A percentile compares a stretch with the other conserved stretches of the same genome.
Evolutionary conservation across 345 rosid species (phyloP).

Genomic region (Boechera stricta): DNA sequence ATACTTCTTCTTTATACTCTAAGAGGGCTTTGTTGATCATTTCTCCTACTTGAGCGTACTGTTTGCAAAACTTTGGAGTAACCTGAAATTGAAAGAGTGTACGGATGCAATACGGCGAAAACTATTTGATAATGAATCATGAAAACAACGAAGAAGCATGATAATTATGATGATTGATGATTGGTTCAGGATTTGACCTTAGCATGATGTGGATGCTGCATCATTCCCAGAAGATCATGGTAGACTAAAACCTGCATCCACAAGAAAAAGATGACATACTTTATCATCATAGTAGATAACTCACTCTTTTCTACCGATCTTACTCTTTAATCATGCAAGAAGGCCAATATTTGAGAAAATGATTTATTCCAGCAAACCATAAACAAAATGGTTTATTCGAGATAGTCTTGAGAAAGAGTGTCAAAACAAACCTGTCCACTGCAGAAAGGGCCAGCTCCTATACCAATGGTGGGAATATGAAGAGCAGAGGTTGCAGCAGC

Average conservation of each 20-base stretch:
- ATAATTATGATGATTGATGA: not conserved
- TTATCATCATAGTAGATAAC: constrained; percentile 9
- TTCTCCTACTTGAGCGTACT: constrained; percentile 73
- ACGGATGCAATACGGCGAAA: constrained; percentile 10
- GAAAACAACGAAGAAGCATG: constrained; percentile 12
- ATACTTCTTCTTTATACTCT: constrained; percentile 82
- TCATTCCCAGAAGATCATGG: constrained; percentile 94
- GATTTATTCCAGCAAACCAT: not conserved
- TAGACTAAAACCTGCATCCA: constrained; percentile 76
- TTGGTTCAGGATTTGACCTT: constrained; percentile 56
- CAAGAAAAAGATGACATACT: not conserved
- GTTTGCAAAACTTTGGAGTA: constrained; percentile 91
- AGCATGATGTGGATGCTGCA: constrained; percentile 97
- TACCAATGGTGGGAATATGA: constrained; percentile 88
- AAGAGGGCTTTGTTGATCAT: constrained; percentile 73
- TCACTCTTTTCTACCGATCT: constrained; percentile 12
- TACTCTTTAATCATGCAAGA: constrained; percentile 10
- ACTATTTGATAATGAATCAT: not conserved
- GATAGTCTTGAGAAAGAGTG: not conserved
- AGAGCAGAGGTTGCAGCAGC: constrained; percentile 94
- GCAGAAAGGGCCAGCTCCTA: constrained; percentile 97
- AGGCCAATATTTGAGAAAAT: not conserved
- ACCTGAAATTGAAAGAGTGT: constrained; percentile 54
- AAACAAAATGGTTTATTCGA: not conserved
- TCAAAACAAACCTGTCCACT: constrained; percentile 78